Evolutionary conservation across 176 grass and related monocot species (phyloP), one percentile per base, ranked within the genome.

Genomic region (Raddia distichophylla): DNA sequence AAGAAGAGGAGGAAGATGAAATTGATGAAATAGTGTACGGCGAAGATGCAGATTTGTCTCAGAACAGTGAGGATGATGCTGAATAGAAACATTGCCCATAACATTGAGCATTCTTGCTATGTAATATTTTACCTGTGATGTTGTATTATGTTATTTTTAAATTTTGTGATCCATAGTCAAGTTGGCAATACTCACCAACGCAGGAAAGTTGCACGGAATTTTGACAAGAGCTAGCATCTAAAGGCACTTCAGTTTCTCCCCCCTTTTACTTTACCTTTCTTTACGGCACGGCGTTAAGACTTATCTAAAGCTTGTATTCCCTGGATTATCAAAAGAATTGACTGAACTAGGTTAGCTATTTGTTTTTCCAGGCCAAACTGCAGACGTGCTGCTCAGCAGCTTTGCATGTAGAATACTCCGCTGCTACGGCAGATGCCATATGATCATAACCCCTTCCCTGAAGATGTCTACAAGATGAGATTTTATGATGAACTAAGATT

Each of bases 11-110:
- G 1, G 68, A 91, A 34, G 86, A 91, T 5, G 81, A 95, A 19
- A 79, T 99, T 48, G 88, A 99, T 85, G 93, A 98, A 91, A 82
- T 91, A 60, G 78, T 91, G 52, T 98, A 93, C 75, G 90, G 93
- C 17, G 80, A 95, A 88, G 96, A 98, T 81, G 81, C 77, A 17
- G 86, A 86, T 85, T 76, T n/a, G 18, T 93, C 91, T 13, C 48
- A 90, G 72, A 79, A 75, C 3, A 82, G 81, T 48, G 74, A 68
- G 12, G 77, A 76, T 17, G 92, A 89, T 65, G 81, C 80, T 32
- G 71, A 91, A 65, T 83, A 89, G 83, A 40, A 76, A 16, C 22
- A 46, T 3, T 8, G 27, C 6, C 5, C 42, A 18, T 60, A 4
- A 43, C 14, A 61, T 69, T 82, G 45, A 43, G 1, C 32, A 12